Conservation (phyloP, 202 grass and related monocot genomes). For the Bolboschoenoplectus hybrid region DNA sequence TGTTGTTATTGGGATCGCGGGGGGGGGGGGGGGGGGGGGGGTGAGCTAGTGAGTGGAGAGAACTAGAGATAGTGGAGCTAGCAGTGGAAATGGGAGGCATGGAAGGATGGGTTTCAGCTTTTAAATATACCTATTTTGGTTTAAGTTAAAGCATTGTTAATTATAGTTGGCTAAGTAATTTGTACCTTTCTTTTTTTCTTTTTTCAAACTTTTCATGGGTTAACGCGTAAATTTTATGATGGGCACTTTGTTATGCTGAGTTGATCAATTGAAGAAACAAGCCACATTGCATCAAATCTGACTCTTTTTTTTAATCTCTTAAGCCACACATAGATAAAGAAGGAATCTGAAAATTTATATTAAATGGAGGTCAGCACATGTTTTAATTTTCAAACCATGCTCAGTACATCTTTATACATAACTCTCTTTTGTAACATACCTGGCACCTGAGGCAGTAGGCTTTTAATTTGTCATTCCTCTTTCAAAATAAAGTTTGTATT, state of each 20-base stretch:
- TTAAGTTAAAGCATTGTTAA: conserved; percentile 30
- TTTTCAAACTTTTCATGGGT: neutral
- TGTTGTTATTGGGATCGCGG: neutral
- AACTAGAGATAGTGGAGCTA: conserved; percentile 34
- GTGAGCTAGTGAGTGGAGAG: neutral
- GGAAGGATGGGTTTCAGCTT: conserved; percentile 42
- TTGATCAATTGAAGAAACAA: neutral
- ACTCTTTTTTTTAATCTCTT: neutral
- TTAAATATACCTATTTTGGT: conserved; percentile 19
- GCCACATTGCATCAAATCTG: neutral
- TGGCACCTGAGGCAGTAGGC: neutral
- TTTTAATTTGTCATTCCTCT: neutral
- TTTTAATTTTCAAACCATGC: neutral
- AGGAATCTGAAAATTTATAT: neutral
- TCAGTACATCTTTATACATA: neutral
- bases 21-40: neutral
- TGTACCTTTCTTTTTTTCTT: conserved; percentile 28
- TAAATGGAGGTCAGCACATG: neutral
- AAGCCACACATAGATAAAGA: neutral
- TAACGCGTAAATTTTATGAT: neutral
- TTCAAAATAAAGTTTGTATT: conserved; percentile 7
- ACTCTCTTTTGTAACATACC: neutral
- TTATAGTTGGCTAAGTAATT: neutral
- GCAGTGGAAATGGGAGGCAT: conserved; percentile 25
- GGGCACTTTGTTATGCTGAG: conserved; percentile 7